phyloP scores from a whole-genome alignment of 2,329 filamentous ascomycete species.

The Ascochyta clinopodiicola region DNA sequence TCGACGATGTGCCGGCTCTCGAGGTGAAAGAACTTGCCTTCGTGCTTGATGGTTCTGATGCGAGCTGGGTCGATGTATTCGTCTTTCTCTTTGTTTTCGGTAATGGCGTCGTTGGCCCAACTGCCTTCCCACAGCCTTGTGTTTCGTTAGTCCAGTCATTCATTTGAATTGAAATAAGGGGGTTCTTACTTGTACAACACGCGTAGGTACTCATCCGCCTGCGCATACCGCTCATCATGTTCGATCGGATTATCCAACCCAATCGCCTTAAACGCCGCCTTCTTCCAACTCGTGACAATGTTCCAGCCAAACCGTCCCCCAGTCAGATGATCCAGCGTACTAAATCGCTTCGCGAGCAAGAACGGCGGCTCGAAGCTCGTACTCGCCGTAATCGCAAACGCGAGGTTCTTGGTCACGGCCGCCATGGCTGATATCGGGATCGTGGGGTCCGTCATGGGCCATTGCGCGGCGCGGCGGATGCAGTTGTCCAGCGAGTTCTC shows the following conservation, averaged over 20 bases:
- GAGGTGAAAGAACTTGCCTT: conserved; percentile 62
- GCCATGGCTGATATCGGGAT: conserved; percentile 69
- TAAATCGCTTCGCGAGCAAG: conserved; percentile 67
- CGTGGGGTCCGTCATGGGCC: conserved; percentile 69
- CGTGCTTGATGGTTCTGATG: conserved; percentile 66
- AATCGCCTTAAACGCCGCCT: conserved; percentile 68
- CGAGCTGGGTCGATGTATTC: conserved; percentile 65
- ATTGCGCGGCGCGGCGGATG: conserved; percentile 67
- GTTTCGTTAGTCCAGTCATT: neutral
- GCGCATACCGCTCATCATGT: conserved; percentile 69
- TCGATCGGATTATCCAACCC: conserved; percentile 64
- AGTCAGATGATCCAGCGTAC: conserved; percentile 68
- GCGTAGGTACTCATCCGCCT: conserved; percentile 73
- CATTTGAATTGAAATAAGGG: too few species aligned
- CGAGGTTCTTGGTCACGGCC: conserved; percentile 68
- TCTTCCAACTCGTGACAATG: conserved; percentile 70
- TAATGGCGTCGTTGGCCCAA: conserved; percentile 63
- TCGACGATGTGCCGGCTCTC: conserved; percentile 54
- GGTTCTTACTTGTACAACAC: conserved; percentile 65
- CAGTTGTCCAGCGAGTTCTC: conserved; percentile 65
- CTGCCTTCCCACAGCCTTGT: conserved; percentile 60
- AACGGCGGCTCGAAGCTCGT: conserved; percentile 70
- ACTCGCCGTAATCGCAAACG: conserved; percentile 68
- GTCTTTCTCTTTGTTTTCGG: conserved; percentile 60
- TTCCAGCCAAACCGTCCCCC: conserved; percentile 70